These are phyloP conservation scores for Elaeis guineensis DNA, from an alignment of 176 grass and related monocot genomes.

Conservation along the genomic window DNA sequence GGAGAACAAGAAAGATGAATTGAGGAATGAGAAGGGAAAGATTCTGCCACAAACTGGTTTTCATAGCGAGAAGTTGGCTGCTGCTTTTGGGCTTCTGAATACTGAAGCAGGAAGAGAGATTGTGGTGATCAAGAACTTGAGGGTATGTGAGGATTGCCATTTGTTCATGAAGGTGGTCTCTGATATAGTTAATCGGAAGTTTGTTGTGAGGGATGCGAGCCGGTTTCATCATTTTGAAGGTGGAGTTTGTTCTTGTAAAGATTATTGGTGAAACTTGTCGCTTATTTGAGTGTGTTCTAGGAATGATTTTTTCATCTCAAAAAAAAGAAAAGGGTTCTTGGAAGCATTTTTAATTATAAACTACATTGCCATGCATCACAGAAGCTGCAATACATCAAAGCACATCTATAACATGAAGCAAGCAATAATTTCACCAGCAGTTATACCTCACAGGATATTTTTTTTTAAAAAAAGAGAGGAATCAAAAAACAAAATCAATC, in stretches of 20 bases:
- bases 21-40: neutral
- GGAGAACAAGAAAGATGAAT: neutral
- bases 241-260: conserved; percentile 52
- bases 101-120: conserved; percentile 31
- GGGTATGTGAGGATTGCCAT: conserved; percentile 65
- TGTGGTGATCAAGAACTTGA: conserved; percentile 75
- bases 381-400: too few species aligned
- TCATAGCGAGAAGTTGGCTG: conserved; percentile 65
- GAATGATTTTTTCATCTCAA: conserved; percentile 22
- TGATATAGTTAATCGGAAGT: conserved; percentile 21
- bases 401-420: too few species aligned
- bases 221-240: conserved; percentile 58
- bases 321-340: neutral
- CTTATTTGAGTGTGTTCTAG: conserved; percentile 29
- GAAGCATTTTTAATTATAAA: neutral
- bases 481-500: too few species aligned
- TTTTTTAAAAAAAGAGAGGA: too few species aligned
- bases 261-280: conserved; percentile 34
- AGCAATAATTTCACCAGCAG: too few species aligned
- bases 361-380: neutral
- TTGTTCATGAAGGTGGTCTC: conserved; percentile 42
- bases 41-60: conserved; percentile 23
- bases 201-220: conserved; percentile 58
- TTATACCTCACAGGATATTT: too few species aligned
- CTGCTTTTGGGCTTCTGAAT: conserved; percentile 56